A percentile compares a stretch with the other conserved stretches of the same genome.
phyloP scores from a whole-genome alignment of 805 yeast species.

The Pichia californica region DNA sequence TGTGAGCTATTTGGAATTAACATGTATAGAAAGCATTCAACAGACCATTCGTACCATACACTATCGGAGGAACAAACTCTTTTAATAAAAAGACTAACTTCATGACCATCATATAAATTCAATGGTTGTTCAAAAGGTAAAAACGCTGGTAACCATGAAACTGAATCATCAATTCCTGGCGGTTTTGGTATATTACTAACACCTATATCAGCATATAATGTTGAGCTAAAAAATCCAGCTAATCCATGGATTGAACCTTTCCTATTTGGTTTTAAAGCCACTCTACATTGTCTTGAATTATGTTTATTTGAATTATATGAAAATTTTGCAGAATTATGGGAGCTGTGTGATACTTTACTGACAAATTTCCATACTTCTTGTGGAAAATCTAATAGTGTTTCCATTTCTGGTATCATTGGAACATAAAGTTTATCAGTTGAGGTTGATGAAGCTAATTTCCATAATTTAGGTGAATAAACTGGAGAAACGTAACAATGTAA shows the following conservation, averaged over 20 bases:
- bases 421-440: slow-evolving; percentile 24
- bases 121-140: slow-evolving; percentile 56
- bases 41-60: slow-evolving; percentile 67
- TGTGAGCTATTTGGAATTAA: slow-evolving; percentile 2
- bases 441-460: slow-evolving; percentile 27
- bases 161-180: slow-evolving; percentile 11
- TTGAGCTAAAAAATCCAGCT: slow-evolving; percentile 68
- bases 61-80: slow-evolving; percentile 35
- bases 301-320: slow-evolving; percentile 13
- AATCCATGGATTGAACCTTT: slow-evolving; percentile 64
- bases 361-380: slow-evolving; percentile 45
- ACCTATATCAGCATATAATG: slow-evolving; percentile 51
- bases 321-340: background rate
- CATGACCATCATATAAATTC: slow-evolving; percentile 46
- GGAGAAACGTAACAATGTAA: slow-evolving; percentile 64
- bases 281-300: slow-evolving; percentile 20
- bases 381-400: slow-evolving; percentile 39
- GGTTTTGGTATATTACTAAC: slow-evolving; percentile 42
- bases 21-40: slow-evolving; percentile 43
- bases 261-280: slow-evolving; percentile 36
- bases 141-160: slow-evolving; percentile 65
- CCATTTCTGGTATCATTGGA: slow-evolving; percentile 29
- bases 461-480: slow-evolving; percentile 49
- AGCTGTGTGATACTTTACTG: background rate
- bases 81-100: slow-evolving; percentile 45